Base-by-base conservation (phyloP, 495 filamentous ascomycete species). In the Clavariopsis aquatica region DNA sequence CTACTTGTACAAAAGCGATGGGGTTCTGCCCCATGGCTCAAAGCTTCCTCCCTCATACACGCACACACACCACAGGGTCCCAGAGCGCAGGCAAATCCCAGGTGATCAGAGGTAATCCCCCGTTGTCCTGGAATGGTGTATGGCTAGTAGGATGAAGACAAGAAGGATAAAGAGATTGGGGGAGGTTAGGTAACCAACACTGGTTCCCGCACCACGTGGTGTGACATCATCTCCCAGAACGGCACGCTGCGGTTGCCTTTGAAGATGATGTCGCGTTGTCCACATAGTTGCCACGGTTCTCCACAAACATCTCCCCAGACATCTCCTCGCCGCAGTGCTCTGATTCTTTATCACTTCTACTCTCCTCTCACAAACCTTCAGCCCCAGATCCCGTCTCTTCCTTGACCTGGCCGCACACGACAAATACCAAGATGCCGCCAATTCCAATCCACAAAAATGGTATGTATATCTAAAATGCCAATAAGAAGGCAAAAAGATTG, bases 401-500 rank as follows among this genome's bases (percentile, higher is more conserved):
- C 8, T 27, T n/a, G 1, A 46, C 8, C 61, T 52, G 38, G 4
- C 23, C 6, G 28, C 22, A 34, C n/a, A 22, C 13, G 22, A 2
- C 17, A 43, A 15, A 17, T 27, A 47, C 31, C 54, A 61, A 6
- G 27, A 67, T 67, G 64, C 64, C 64, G 26, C 64, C 64, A 17
- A 67, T 67, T 52, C 64, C 38, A 9, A 62, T 62, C 58, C 64
- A 67, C 64, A 62, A 62, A 52, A 51, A 67, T 53, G 57, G 31
- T 34, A 34, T 12, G 31, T 34, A 34, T 34, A 34, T 5, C 31
- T 12, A 34, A 12, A 34, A 5, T 34, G 31, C 31, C 12, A 34
- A 5, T 12, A 34, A 5, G 31, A 34, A 12, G 31, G 31, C 5
- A 34, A 34, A 34, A 6, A 12, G 31, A 34, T 34, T 34, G 31